Conservation (phyloP, 352 stramenopile genomes). For the Phytophthora tubulina region DNA sequence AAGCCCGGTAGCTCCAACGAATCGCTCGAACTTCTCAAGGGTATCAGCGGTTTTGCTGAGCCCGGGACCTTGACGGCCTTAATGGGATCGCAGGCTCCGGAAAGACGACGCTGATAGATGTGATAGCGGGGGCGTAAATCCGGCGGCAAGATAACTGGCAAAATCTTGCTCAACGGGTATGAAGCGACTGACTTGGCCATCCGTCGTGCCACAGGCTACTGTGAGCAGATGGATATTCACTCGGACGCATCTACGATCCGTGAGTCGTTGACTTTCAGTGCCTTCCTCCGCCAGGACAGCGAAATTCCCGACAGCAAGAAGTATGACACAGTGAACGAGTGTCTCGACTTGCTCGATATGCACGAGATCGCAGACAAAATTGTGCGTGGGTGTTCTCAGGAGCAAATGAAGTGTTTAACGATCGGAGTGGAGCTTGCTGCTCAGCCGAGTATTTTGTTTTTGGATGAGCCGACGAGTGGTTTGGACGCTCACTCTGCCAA, state of each 20-base stretch:
- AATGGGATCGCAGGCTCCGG: constrained; percentile 74
- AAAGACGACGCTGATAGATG: constrained; percentile 25
- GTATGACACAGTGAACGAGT: constrained; percentile 47
- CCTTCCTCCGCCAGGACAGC: constrained; percentile 42
- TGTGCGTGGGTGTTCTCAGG: constrained; percentile 37
- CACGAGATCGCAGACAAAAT: constrained; percentile 51
- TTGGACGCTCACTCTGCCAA: constrained; percentile 85
- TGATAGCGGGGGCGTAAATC: constrained; percentile 32
- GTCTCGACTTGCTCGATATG: constrained; percentile 48
- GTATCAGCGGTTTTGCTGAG: constrained; percentile 50
- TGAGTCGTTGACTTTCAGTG: constrained; percentile 54
- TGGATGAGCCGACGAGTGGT: constrained; percentile 77
- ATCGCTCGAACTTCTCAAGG: constrained; percentile 58
- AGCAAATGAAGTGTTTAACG: constrained; percentile 60
- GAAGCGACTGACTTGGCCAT: constrained; percentile 53
- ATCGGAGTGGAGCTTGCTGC: constrained; percentile 75
- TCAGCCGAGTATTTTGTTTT: constrained; percentile 85
- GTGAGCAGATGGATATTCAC: constrained; percentile 87
- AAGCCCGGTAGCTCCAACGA: constrained; percentile 42
- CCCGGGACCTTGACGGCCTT: constrained; percentile 83
- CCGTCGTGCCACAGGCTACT: constrained; percentile 54
- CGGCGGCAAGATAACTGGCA: constrained; percentile 67
- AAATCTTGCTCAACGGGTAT: constrained; percentile 59
- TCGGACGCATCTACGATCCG: constrained; percentile 86
- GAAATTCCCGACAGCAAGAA: constrained; percentile 37